Conservation (phyloP, 1,139 yeast species). For the Yamadazyma conglobata region DNA sequence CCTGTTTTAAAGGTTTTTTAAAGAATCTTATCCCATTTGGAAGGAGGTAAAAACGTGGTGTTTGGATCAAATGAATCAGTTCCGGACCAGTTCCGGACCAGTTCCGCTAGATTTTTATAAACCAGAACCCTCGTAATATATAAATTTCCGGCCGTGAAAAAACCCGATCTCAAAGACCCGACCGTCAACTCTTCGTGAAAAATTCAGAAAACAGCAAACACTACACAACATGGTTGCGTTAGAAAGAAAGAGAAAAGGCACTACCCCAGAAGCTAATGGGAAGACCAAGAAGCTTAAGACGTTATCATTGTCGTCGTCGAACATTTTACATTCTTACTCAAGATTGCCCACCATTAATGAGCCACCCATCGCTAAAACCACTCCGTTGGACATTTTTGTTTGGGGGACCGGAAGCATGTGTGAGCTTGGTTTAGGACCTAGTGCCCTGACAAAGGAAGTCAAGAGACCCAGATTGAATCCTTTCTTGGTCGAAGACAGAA, state of each 20-base stretch:
- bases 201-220: too few species aligned
- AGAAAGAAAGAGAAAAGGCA: slow-evolving; percentile 34
- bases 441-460: slow-evolving; percentile 82
- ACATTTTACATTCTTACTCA: slow-evolving; percentile 46
- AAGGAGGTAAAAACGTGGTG: too few species aligned
- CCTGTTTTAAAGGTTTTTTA: too few species aligned
- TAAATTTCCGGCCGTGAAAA: too few species aligned
- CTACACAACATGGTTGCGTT: slow-evolving; percentile 39
- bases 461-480: slow-evolving; percentile 94
- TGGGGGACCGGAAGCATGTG: slow-evolving; percentile 99
- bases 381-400: slow-evolving; percentile 71
- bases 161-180: too few species aligned
- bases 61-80: too few species aligned
- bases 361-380: slow-evolving; percentile 36
- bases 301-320: slow-evolving; percentile 35
- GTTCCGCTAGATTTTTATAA: too few species aligned
- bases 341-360: slow-evolving; percentile 45
- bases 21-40: too few species aligned
- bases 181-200: too few species aligned
- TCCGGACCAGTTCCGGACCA: too few species aligned
- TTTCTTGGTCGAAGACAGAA: slow-evolving; percentile 49
- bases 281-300: slow-evolving; percentile 28
- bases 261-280: slow-evolving; percentile 12
- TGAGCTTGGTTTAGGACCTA: slow-evolving; percentile 93
- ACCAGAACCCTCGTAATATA: too few species aligned